Percentiles rank a stretch among this genome's conserved stretches.
Conservation (phyloP, 352 stramenopile genomes). For the Globisporangium orthogonon region DNA sequence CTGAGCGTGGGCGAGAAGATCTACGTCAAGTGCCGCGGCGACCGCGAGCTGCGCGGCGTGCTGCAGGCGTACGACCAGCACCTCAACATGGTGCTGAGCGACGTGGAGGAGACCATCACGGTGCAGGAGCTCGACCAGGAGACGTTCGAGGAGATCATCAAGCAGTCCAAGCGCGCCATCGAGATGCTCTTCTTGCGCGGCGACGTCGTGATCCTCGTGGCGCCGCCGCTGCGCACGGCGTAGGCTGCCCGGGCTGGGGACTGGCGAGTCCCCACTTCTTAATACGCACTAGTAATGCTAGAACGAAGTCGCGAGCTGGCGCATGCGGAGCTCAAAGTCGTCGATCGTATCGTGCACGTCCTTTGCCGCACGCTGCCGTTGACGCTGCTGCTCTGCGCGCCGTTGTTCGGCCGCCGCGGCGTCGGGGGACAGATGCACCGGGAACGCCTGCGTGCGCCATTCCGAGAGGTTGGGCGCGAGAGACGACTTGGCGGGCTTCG, state of each 20-base stretch:
- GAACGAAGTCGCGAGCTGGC: conserved; percentile 10
- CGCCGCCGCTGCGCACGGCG: conserved; percentile 92
- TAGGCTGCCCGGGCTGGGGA: conserved; percentile 13
- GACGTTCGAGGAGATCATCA: conserved; percentile 97
- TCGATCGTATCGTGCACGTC: conserved; percentile 31
- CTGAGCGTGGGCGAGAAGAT: conserved; percentile 98
- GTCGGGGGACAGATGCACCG: conserved; percentile 7
- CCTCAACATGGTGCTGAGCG: conserved; percentile 98
- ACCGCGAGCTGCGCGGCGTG: conserved; percentile 95
- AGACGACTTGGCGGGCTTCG: conserved; percentile 17
- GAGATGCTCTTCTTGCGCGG: conserved; percentile 99
- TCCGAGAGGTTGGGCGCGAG: conserved; percentile 31
- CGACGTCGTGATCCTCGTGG: conserved; percentile 98
- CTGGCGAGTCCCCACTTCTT: background rate
- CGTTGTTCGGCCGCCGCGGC: conserved; percentile 3
- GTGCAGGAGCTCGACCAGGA: conserved; percentile 95
- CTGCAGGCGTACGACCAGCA: conserved; percentile 99
- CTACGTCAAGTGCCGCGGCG: conserved; percentile 98
- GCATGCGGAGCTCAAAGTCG: conserved; percentile 34
- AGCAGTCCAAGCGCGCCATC: conserved; percentile 92
- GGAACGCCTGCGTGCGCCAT: conserved; percentile 27
- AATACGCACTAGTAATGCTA: background rate
- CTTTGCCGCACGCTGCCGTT: conserved; percentile 13
- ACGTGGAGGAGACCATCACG: conserved; percentile 98
- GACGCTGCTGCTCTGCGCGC: conserved; percentile 6